Base-by-base conservation (phyloP, 331 rosid species). In the Pyrus hybrid region DNA sequence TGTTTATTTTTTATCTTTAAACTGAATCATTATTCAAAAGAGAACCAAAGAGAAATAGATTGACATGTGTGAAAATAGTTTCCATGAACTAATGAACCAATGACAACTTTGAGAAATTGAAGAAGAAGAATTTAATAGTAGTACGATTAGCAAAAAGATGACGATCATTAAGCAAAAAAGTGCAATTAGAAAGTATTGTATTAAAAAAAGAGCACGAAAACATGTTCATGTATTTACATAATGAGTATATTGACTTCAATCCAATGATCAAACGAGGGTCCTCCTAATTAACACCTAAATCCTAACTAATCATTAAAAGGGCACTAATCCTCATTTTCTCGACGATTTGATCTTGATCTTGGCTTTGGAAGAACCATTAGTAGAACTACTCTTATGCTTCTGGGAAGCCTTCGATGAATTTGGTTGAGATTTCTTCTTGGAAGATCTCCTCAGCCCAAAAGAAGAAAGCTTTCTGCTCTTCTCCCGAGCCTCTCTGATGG, bases 351-450 rank as follows among this genome's bases (percentile, higher is more conserved):
- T 61, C 71, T 67, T 67, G 56, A 67, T 49, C 71, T 64, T 75
- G 64, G 32, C 41, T 32, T 75, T 75, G 49, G 70, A 45, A 30
- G 13, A 8, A 37, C 23, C 13, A 45, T 47, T 9, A 62, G 14
- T 20, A n/a, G 45, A 21, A 53, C 74, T n/a, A 64, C 67, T 54
- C 63, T 65, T 74, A 35, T 37, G 60, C n/a, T 61, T 71, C 21
- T 71, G 53, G 26, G 77, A 33, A 3, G 41, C 25, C 63, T 73
- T 73, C 13, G 53, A 60, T 25, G 77, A 60, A 11, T 23, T 61
- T 67, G 60, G 68, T 22, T 54, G 82, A 56, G 75, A 68, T 35
- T 80, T 80, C 76, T 74, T 80, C 67, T 70, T 80, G 21, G 71
- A 63, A 7, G 47, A 63, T 68, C 79, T 74, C 61, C 66, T 61